These are phyloP conservation scores for Trichosporon ovoides DNA, from an alignment of 1,284 basidiomycete genomes.

Conservation along the genomic window DNA sequence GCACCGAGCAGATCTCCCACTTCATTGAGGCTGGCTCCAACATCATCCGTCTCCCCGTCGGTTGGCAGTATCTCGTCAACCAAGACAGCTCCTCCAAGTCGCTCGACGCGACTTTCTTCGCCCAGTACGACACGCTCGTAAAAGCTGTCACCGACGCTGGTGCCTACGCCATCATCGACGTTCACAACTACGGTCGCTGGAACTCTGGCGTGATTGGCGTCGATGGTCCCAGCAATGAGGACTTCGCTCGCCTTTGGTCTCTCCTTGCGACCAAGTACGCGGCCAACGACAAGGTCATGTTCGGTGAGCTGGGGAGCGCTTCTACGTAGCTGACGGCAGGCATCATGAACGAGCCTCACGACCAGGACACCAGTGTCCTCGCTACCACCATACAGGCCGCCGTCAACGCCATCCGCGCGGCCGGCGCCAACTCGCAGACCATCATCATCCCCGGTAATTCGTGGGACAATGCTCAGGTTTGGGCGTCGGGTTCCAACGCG, in stretches of 20 bases:
- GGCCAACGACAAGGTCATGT: constrained; percentile 54
- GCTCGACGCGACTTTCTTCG: constrained; percentile 53
- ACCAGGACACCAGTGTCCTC: constrained; percentile 35
- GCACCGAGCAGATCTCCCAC: constrained; percentile 57
- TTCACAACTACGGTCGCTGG: constrained; percentile 48
- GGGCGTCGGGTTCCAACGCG: constrained; percentile 44
- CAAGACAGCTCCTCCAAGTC: constrained; percentile 35
- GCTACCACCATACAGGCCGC: constrained; percentile 37
- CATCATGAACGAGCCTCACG: constrained; percentile 48
- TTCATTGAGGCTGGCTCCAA: constrained; percentile 49
- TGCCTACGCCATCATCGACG: constrained; percentile 56
- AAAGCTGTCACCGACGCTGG: constrained; percentile 53
- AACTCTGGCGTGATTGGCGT: constrained; percentile 52
- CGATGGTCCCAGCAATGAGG: constrained; percentile 56
- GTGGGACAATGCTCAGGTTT: constrained; percentile 34
- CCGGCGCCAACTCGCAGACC: constrained; percentile 42
- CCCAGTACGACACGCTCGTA: constrained; percentile 50
- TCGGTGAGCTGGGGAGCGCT: constrained; percentile 28
- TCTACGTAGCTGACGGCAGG: constrained; percentile 3
- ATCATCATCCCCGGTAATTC: constrained; percentile 43
- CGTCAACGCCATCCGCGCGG: constrained; percentile 45
- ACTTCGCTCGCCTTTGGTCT: constrained; percentile 57
- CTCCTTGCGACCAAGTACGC: constrained; percentile 56
- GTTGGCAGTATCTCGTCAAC: constrained; percentile 58
- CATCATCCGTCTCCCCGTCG: constrained; percentile 51